Percentiles rank a stretch among this genome's conserved stretches.
These are phyloP conservation scores for Volvox africanus DNA, from an alignment of 139 green algal species.

Conservation along the genomic window DNA sequence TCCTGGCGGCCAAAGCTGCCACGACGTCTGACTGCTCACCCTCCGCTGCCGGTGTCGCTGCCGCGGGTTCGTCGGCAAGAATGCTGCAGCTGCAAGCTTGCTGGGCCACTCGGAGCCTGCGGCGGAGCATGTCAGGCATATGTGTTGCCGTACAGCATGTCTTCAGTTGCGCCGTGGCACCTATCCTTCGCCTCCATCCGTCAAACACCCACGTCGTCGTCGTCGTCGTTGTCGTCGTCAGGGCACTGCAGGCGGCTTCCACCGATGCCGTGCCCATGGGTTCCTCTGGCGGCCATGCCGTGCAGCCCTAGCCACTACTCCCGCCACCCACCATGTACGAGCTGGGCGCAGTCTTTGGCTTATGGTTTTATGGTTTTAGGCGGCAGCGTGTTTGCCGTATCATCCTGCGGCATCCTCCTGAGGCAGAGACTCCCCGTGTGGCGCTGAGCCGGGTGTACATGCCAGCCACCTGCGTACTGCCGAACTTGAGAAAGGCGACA, in stretches of 20 bases:
- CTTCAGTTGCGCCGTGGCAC: not conserved
- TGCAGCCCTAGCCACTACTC: constrained; percentile 8
- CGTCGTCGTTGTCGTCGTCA: no score
- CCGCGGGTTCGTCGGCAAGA: not conserved
- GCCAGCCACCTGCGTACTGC: constrained; percentile 58
- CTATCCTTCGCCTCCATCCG: constrained; percentile 72
- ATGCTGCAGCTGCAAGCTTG: constrained; percentile 65
- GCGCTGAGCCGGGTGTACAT: constrained; percentile 56
- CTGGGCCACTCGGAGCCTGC: constrained; percentile 85
- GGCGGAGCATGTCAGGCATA: constrained; percentile 70
- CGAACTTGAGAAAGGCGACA: not conserved
- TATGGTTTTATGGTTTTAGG: no score
- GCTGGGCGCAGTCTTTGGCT: constrained; percentile 39
- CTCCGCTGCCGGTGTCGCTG: not conserved
- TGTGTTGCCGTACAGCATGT: constrained; percentile 37
- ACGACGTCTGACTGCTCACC: not conserved
- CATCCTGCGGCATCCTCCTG: not conserved
- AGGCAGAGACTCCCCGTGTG: not conserved
- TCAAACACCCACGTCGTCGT: constrained; percentile 78
- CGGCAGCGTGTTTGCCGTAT: constrained; percentile 84
- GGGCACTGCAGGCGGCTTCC: constrained; percentile 42
- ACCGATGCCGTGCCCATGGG: not conserved
- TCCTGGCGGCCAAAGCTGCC: not conserved
- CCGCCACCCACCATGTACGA: not conserved
- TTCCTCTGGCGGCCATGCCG: constrained; percentile 18